Conservation (phyloP, 495 filamentous ascomycete genomes). For the Hypoxylon fuscum region DNA sequence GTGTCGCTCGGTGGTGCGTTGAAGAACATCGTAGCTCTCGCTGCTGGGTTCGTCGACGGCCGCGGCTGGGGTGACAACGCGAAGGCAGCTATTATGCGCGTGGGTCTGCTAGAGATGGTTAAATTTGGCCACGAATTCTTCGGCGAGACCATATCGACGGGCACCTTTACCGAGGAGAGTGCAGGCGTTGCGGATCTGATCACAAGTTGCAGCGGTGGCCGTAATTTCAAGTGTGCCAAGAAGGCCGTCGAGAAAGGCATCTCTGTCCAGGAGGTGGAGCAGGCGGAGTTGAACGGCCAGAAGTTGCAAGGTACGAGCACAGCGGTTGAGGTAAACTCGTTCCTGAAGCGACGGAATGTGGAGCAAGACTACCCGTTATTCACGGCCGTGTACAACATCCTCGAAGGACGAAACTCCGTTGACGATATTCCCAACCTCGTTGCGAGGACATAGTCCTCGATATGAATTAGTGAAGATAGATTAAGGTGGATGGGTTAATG, state of each 20-base stretch:
- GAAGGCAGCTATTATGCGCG: slow-evolving; percentile 95
- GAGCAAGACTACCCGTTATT: slow-evolving; percentile 92
- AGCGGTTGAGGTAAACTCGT: slow-evolving; percentile 86
- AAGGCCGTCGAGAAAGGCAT: slow-evolving; percentile 81
- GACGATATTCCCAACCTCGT: slow-evolving; percentile 70
- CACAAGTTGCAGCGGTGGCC: slow-evolving; percentile 87
- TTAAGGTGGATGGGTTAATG: not conserved
- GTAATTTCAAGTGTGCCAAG: slow-evolving; percentile 95
- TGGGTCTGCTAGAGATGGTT: slow-evolving; percentile 93
- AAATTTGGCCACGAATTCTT: slow-evolving; percentile 95
- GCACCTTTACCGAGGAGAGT: slow-evolving; percentile 95
- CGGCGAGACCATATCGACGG: slow-evolving; percentile 74
- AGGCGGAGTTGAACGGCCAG: slow-evolving; percentile 92
- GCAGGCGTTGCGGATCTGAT: slow-evolving; percentile 97
- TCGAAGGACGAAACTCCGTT: slow-evolving; percentile 66
- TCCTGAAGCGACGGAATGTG: slow-evolving; percentile 77
- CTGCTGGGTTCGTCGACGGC: slow-evolving; percentile 94
- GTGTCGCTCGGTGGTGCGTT: slow-evolving; percentile 94
- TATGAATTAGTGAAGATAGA: not conserved
- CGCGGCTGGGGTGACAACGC: slow-evolving; percentile 98
- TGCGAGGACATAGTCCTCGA: slow-evolving; percentile 43
- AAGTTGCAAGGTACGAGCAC: slow-evolving; percentile 95
- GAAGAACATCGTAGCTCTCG: slow-evolving; percentile 96
- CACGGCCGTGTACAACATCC: slow-evolving; percentile 78
- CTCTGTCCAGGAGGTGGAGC: slow-evolving; percentile 86